Conservation (phyloP, 805 yeast genomes). For the Teunomyces kruisii region DNA sequence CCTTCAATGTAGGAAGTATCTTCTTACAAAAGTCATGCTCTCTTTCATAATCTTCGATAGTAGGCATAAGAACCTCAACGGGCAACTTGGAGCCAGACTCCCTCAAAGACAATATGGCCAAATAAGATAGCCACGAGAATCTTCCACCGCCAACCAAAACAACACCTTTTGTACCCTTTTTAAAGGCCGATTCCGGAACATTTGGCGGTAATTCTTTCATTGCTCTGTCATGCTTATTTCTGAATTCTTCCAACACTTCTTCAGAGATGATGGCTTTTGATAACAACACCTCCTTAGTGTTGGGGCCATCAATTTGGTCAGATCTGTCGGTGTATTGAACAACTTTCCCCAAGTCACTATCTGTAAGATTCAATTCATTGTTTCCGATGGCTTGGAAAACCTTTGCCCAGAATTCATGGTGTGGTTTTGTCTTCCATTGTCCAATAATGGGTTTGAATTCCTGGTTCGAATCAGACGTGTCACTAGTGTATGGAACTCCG, state of each 20-base stretch:
- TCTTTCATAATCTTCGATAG: constrained; percentile 28
- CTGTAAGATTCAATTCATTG: constrained; percentile 15
- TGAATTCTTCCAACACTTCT: constrained; percentile 21
- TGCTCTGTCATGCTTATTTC: constrained; percentile 19
- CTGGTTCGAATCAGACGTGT: not conserved
- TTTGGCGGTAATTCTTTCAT: constrained; percentile 20
- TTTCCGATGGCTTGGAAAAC: constrained; percentile 23
- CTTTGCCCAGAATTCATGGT: constrained; percentile 28
- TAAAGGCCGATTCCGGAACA: constrained; percentile 16
- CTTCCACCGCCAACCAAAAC: constrained; percentile 37
- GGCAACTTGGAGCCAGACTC: constrained; percentile 40
- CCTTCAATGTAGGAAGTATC: constrained; percentile 61
- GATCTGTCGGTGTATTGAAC: constrained; percentile 21
- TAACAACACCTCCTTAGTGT: constrained; percentile 23
- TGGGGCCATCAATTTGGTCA: constrained; percentile 15
- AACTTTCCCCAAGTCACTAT: constrained; percentile 15
- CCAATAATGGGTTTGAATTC: constrained; percentile 9
- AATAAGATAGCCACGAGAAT: constrained; percentile 37
- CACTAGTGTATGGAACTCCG: not conserved
- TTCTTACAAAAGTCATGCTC: constrained; percentile 40
- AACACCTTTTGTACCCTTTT: constrained; percentile 26
- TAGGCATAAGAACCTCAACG: constrained; percentile 39
- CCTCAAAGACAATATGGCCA: constrained; percentile 31
- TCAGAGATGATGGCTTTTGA: constrained; percentile 26
- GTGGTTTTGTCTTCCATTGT: constrained; percentile 8